Evolutionary conservation across 371 early-diverging fungal genomes (phyloP).

Genomic region (Saksenaea oblongispora): DNA sequence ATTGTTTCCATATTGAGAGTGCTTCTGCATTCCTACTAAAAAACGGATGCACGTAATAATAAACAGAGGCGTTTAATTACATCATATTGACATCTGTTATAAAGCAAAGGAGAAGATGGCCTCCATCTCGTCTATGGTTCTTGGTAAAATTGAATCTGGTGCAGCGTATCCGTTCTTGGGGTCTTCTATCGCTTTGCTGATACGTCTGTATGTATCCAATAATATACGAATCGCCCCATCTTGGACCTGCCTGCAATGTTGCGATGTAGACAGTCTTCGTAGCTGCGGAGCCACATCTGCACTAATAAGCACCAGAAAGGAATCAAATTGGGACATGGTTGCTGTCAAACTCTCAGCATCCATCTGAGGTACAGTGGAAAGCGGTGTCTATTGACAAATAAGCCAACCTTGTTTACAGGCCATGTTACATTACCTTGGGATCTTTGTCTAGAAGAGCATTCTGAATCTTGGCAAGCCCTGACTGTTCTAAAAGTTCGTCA

Average conservation of each 20-base stretch:
- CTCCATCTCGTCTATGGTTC: slow-evolving; percentile 80
- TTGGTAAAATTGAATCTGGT: slow-evolving; percentile 61
- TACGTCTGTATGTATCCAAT: slow-evolving; percentile 61
- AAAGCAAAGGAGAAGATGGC: slow-evolving; percentile 58
- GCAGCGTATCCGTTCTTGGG: slow-evolving; percentile 67
- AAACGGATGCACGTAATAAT: no score
- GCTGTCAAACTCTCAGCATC: slow-evolving; percentile 55
- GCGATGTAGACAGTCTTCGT: slow-evolving; percentile 42
- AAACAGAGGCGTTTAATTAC: not conserved
- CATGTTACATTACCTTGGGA: slow-evolving; percentile 26
- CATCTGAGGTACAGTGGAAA: slow-evolving; percentile 60
- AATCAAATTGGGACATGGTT: slow-evolving; percentile 66
- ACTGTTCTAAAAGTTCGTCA: slow-evolving; percentile 39
- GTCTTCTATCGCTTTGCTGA: slow-evolving; percentile 64
- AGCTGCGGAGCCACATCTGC: slow-evolving; percentile 57
- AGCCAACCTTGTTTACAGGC: not conserved
- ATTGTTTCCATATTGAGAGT: no score
- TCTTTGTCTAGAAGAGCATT: slow-evolving; percentile 36
- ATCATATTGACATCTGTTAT: slow-evolving; percentile 10
- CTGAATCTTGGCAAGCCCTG: slow-evolving; percentile 43
- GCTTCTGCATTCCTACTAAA: no score
- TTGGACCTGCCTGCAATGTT: slow-evolving; percentile 43
- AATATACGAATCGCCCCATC: slow-evolving; percentile 53
- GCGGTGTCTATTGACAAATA: slow-evolving; percentile 46
- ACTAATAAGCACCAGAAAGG: slow-evolving; percentile 55